Base-by-base conservation (phyloP, 495 filamentous ascomycete species). In the Trichoderma orchidacearum region DNA sequence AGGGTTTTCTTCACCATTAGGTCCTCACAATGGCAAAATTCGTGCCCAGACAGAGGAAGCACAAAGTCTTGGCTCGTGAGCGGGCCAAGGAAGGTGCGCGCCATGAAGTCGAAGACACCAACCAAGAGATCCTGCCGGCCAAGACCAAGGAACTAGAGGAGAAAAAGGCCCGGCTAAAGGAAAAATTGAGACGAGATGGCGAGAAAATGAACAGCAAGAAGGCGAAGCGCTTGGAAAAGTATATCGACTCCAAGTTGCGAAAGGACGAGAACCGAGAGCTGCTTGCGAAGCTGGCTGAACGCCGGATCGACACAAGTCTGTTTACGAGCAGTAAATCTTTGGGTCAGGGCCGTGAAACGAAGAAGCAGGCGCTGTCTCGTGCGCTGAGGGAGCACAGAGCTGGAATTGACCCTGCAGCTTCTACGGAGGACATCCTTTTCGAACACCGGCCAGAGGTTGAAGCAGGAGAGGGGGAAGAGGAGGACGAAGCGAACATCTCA, bases 231-330 rank as follows among this genome's bases (percentile, higher is more conserved):
- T 72, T 99, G 31, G 90, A 96, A 58, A 96, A 96, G 65, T 99
- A 99, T 65, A 95, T 99, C 75, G 92, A 96, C 63, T 93, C 76
- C 53, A 98, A 98, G 76, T 73, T 97, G 6, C 85, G 80, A 65
- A 97, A 96, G 67, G 93, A 98, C 65, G 93, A 97, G 63, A 95
- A 90, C 65, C 71, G 86, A 8, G 86, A 83, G 54, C 72, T 98
- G 18, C 78, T 96, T 52, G 87, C 87, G 66, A 89, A 90, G 65
- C 75, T 98, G 5, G 84, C 87, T 28, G 74, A 78, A 38, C 75
- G 81, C 12, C 91, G 85, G 62, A 80, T 93, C 52, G 90, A 97
- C 64, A 95, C 89, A 15, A 86, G 80, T 32, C 72, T 85, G 18
- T 82, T 95, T 35, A 76, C 80, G 35, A 95, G 88, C 63, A 86